Evolutionary conservation across 805 yeast species (phyloP), one percentile per base, ranked within the genome.

Genomic region (Hyphopichia homilentoma): DNA sequence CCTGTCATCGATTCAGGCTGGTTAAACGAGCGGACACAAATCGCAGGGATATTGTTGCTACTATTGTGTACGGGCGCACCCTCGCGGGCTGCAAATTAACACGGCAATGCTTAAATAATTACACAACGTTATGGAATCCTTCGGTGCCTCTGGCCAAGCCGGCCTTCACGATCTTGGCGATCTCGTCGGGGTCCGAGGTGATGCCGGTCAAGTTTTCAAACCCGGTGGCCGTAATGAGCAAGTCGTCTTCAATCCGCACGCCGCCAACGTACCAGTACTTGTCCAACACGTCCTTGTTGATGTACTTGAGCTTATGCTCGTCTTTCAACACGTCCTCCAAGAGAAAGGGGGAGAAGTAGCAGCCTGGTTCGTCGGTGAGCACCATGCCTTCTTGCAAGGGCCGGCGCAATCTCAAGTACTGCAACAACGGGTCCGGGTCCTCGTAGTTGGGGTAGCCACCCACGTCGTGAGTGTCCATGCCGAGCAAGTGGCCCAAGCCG

Each of bases 391-490:
- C 65, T 54, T 77, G 62, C 34, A 90, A 70, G 1, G 61, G 55
- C 48, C 97, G 77, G 47, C 97, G 75, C 34, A 93, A 61, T 54
- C 98, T 79, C 51, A 90, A 72, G 53, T 84, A 87, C 36, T 73
- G 65, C 47, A 87, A 72, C 59, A 82, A 69, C 17, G 84, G 84
- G 54, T 93, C 80, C 6, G 84, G 73, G 54, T 90, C 98, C 3
- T 79, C 75, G 54, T 89, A 89, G 57, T 90, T 79, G 11, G 97
- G 79, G 41, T 70, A 52, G 1, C 98, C 97, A 25, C 86, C 97
- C 29, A 87, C 94, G 59, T 90, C 98, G 57, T 93, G 98, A 3
- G 96, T 88, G 53, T 90, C 96, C 82, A 90, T 71, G 16, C 98
- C 98, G 25, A 90, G 61, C 50, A 87, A 67, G 53, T 90, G 98